These are phyloP conservation scores for Suillus subluteus DNA, from an alignment of 768 basidiomycete genomes.

Conservation along the genomic window DNA sequence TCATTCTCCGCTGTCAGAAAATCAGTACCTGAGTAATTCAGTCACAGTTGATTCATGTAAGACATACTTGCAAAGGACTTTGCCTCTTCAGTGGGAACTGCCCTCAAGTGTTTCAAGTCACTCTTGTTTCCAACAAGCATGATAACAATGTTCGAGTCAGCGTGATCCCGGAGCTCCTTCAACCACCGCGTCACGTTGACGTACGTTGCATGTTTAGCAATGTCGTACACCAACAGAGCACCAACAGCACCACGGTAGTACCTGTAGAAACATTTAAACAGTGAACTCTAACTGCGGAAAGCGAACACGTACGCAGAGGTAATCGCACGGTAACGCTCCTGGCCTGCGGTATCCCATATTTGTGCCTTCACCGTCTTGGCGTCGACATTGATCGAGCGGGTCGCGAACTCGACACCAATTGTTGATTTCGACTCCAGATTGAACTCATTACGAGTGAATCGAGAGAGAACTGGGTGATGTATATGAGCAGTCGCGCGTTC, in stretches of 20 bases:
- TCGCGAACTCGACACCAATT: conserved; percentile 99
- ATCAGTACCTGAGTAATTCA: not conserved
- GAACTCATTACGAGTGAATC: conserved; percentile 99
- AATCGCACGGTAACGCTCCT: conserved; percentile 97
- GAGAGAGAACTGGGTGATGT: conserved; percentile 81
- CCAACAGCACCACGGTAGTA: conserved; percentile 98
- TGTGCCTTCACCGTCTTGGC: conserved; percentile 97
- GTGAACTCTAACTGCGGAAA: conserved; percentile 2
- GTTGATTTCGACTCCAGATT: conserved; percentile 99
- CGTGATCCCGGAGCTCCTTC: conserved; percentile 96
- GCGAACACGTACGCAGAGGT: conserved; percentile 80
- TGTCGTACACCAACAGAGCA: conserved; percentile 92
- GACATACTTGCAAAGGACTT: conserved; percentile 83
- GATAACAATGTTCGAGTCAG: conserved; percentile 90
- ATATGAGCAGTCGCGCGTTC: conserved; percentile 14
- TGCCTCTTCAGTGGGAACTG: conserved; percentile 97
- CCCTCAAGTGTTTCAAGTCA: conserved; percentile 96
- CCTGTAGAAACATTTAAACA: conserved; percentile 41
- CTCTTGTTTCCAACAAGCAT: conserved; percentile 99
- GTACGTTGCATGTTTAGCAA: conserved; percentile 93
- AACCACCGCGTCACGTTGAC: conserved; percentile 94
- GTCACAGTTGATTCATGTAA: conserved; percentile 20
- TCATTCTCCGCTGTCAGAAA: conserved; percentile 76
- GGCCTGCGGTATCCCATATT: conserved; percentile 99
- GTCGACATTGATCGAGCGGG: conserved; percentile 93